Percentiles rank a stretch among this genome's conserved stretches.
Conservation (phyloP, 2,329 filamentous ascomycete genomes). For the Epichloe elymi region DNA sequence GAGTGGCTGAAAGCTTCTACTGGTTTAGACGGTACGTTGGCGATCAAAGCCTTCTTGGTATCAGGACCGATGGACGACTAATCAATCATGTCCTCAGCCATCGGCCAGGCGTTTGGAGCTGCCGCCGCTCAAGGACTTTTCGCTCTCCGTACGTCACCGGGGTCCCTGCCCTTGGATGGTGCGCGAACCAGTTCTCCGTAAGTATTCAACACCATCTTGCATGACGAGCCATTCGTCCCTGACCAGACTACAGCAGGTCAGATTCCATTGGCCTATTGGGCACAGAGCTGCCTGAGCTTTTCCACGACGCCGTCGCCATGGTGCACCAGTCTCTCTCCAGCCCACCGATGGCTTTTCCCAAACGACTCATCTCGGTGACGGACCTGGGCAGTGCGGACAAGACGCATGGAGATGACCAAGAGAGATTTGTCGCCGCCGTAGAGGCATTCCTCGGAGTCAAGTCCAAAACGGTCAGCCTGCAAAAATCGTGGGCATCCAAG, state of each 20-base stretch:
- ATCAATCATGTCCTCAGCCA: neutral
- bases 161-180: constrained; percentile 6
- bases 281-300: constrained; percentile 14
- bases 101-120: constrained; percentile 12
- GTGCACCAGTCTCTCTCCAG: constrained; percentile 5
- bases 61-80: neutral
- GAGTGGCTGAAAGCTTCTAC: constrained; percentile 27
- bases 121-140: constrained; percentile 19
- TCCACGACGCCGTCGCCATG: constrained; percentile 8
- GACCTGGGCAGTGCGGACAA: constrained; percentile 11
- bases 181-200: constrained; percentile 11
- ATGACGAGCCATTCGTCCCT: neutral
- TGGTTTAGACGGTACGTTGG: constrained; percentile 21
- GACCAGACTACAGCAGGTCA: constrained; percentile 7
- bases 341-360: neutral
- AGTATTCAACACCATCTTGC: neutral
- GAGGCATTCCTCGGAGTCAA: constrained; percentile 12
- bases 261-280: constrained; percentile 13
- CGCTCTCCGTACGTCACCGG: constrained; percentile 14
- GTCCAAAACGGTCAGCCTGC: constrained; percentile 9
- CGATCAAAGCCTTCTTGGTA: too few species aligned
- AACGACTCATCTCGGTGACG: constrained; percentile 13
- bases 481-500: constrained; percentile 10
- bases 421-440: constrained; percentile 14
- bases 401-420: constrained; percentile 5